phyloP scores from a whole-genome alignment of 352 stramenopile species.

The Phytopythium mirpurense region DNA sequence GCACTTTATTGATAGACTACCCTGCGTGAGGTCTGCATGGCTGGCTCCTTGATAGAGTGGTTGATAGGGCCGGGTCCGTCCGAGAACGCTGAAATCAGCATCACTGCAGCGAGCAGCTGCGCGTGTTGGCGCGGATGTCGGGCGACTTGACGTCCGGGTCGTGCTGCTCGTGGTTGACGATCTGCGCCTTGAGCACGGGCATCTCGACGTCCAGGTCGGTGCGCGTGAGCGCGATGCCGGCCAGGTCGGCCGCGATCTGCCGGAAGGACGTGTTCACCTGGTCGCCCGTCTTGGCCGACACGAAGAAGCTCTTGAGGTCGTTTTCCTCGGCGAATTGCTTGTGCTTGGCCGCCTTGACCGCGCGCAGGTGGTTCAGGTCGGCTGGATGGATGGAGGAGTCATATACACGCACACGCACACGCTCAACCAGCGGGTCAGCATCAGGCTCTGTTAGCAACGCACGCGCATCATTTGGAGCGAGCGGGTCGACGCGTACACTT shows the following conservation, averaged over 20 bases:
- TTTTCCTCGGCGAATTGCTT: conserved; percentile 93
- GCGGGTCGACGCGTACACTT: conserved; percentile 57
- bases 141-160: conserved; percentile 84
- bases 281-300: conserved; percentile 94
- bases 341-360: conserved; percentile 85
- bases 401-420: too few relatives aligned
- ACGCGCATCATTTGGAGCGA: neutral
- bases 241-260: conserved; percentile 80
- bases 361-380: conserved; percentile 89
- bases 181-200: conserved; percentile 87
- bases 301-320: conserved; percentile 88
- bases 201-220: conserved; percentile 81
- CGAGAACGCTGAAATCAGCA: too few relatives aligned
- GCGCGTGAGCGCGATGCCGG: conserved; percentile 77
- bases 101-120: conserved; percentile 57
- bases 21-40: too few relatives aligned
- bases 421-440: conserved; percentile 1
- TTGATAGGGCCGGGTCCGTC: too few relatives aligned
- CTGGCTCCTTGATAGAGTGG: too few relatives aligned
- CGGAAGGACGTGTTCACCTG: conserved; percentile 85
- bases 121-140: conserved; percentile 46
- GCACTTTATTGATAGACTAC: conserved; percentile 54
- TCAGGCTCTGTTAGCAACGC: neutral
- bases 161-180: conserved; percentile 91
- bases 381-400: too few relatives aligned